Base-by-base conservation (phyloP, 2,329 filamentous ascomycete species). In the Diplocarpon rosae region DNA sequence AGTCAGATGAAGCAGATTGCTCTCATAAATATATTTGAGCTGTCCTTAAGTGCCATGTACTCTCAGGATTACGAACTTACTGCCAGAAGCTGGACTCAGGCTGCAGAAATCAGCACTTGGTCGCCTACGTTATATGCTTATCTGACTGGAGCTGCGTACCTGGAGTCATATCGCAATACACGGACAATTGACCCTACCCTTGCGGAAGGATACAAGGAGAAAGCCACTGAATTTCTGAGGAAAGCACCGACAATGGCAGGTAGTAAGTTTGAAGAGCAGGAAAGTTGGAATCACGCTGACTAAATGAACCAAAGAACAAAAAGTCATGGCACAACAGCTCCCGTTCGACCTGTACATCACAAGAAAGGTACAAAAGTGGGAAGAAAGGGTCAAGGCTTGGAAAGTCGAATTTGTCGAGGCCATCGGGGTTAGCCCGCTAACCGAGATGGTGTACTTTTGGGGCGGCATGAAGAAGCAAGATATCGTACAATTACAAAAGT, bases 371-470 rank as follows among this genome's bases (percentile, higher is more conserved):
- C 72, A 78, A 43, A 95, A 94, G 63, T 95, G 89, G 89, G 83
- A 93, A 57, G 77, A 79, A 27, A 73, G 87, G 16, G 79, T 84
- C 3, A 81, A 80, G 58, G 69, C 74, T 37, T 75, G 80, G 63
- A 69, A 73, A 1, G 65, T 86, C 28, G 75, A 81, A 38, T 69
- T 95, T 3, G 74, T 83, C 1, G 90, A 96, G 55, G 88, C 84
- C 0, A 71, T 93, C 8, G 88, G 88, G 0, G 72, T 85, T 2
- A 84, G 80, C 48, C 92, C 92, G 0, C 69, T 86, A 0, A 77
- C 88, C 57, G 92, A 96, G 67, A 94, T 96, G 83, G 80, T 84
- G 11, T 94, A 90, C 62, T 78, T 96, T 56, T 96, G 89, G 89
- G 89, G 86, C 58, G 90, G 89, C 0, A 79, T 78, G 55, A 90